A percentile compares a stretch with the other conserved stretches of the same genome.
phyloP scores from a whole-genome alignment of 768 basidiomycete species.

The Nidularia pulvinata region DNA sequence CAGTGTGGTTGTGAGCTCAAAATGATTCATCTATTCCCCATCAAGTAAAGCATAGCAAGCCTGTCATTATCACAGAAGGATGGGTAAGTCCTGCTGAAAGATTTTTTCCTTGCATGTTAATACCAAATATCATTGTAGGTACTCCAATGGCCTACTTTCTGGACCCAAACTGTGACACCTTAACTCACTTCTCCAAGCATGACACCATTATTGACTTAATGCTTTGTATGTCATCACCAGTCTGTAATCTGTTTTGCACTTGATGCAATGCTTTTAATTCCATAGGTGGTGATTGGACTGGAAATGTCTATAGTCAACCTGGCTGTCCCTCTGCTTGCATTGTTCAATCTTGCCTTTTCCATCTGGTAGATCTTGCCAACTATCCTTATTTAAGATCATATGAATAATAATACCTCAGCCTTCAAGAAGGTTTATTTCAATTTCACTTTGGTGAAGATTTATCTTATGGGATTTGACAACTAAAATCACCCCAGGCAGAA shows the following conservation, averaged over 20 bases:
- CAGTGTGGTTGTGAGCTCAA: neutral
- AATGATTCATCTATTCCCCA: neutral
- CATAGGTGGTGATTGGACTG: constrained; percentile 7
- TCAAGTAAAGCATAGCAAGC: neutral
- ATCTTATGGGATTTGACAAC: no score
- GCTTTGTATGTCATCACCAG: neutral
- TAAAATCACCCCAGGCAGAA: no score
- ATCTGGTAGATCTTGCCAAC: neutral
- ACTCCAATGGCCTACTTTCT: neutral
- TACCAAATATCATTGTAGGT: neutral
- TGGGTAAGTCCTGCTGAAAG: neutral
- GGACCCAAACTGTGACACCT: neutral
- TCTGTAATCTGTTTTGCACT: neutral
- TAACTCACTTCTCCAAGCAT: neutral
- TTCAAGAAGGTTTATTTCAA: neutral
- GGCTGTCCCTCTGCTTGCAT: constrained; percentile 6
- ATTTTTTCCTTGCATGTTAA: neutral
- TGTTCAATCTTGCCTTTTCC: neutral
- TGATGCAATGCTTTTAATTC: neutral
- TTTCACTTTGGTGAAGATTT: neutral
- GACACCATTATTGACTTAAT: constrained; percentile 1
- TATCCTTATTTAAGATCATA: neutral
- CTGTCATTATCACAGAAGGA: neutral
- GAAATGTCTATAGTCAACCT: constrained; percentile 2
- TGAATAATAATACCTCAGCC: neutral